phyloP scores from a whole-genome alignment of 805 yeast genomes.

The Metschnikowia cerradonensis region DNA sequence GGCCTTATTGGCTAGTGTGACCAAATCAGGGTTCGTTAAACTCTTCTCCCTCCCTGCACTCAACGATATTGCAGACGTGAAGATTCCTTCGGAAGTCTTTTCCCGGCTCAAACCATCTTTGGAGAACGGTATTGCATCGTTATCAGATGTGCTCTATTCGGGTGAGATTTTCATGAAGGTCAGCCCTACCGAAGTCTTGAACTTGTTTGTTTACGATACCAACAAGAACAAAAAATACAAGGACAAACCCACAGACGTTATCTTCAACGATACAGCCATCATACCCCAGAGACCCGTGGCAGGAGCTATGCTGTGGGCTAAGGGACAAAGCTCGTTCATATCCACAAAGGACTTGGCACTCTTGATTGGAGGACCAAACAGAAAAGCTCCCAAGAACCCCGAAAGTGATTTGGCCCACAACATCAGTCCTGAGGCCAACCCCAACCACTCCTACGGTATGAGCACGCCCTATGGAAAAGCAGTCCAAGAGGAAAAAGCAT shows the following conservation, averaged over 20 bases:
- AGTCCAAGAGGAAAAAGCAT: slow-evolving; percentile 20
- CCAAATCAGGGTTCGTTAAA: slow-evolving; percentile 46
- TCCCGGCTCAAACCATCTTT: slow-evolving; percentile 21
- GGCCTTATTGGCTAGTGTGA: slow-evolving; percentile 44
- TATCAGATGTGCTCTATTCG: slow-evolving; percentile 38
- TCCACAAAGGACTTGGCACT: slow-evolving; percentile 58
- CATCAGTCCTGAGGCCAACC: slow-evolving; percentile 44
- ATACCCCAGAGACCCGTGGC: slow-evolving; percentile 79
- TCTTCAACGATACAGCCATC: slow-evolving; percentile 65
- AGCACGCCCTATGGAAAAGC: slow-evolving; percentile 13
- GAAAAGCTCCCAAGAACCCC: slow-evolving; percentile 55
- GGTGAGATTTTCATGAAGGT: slow-evolving; percentile 59
- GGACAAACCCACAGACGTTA: slow-evolving; percentile 43
- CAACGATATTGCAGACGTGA: slow-evolving; percentile 49
- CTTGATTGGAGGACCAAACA: slow-evolving; percentile 69
- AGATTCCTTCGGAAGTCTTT: slow-evolving; percentile 30
- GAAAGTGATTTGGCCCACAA: slow-evolving; percentile 55
- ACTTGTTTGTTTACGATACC: slow-evolving; percentile 23
- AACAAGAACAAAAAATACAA: slow-evolving; percentile 18
- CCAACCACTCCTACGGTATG: slow-evolving; percentile 29
- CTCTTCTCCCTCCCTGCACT: slow-evolving; percentile 58
- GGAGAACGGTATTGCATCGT: slow-evolving; percentile 19
- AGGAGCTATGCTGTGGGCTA: slow-evolving; percentile 80
- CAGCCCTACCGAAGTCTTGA: slow-evolving; percentile 43
- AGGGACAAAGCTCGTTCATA: slow-evolving; percentile 62